phyloP scores from a whole-genome alignment of 1,284 basidiomycete species.

The Lentinula novae-zelandiae region DNA sequence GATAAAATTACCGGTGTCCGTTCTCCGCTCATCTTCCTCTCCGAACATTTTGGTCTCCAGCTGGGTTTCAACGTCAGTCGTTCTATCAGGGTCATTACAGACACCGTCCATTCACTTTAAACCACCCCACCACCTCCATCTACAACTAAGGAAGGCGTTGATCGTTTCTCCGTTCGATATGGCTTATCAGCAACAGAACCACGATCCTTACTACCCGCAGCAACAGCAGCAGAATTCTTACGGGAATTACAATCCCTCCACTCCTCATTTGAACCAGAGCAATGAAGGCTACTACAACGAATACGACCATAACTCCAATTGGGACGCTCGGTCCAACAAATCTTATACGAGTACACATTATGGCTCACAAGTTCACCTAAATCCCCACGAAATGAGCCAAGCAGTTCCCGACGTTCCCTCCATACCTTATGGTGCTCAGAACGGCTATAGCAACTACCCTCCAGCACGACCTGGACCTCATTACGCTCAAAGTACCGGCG shows the following conservation, averaged over 20 bases:
- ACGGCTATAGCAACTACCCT: conserved; percentile 56
- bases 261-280: conserved; percentile 18
- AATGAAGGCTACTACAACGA: conserved; percentile 29
- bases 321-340: conserved; percentile 67
- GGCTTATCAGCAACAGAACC: conserved; percentile 53
- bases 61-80: conserved; percentile 9
- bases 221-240: conserved; percentile 29
- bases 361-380: conserved; percentile 70
- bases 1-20: neutral
- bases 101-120: conserved; percentile 13
- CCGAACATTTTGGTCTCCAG: neutral
- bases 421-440: conserved; percentile 36
- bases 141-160: conserved; percentile 6
- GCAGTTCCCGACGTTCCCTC: conserved; percentile 52
- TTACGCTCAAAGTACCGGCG: conserved; percentile 45
- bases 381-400: conserved; percentile 59
- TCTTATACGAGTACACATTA: conserved; percentile 44
- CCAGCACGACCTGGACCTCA: conserved; percentile 48
- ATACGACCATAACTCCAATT: conserved; percentile 41
- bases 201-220: conserved; percentile 44
- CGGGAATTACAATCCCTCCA: conserved; percentile 15
- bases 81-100: neutral
- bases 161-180: conserved; percentile 29
- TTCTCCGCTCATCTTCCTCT: neutral
- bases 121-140: neutral